phyloP scores from a whole-genome alignment of 805 yeast genomes.

The Sugiyamaella valdiviana region DNA sequence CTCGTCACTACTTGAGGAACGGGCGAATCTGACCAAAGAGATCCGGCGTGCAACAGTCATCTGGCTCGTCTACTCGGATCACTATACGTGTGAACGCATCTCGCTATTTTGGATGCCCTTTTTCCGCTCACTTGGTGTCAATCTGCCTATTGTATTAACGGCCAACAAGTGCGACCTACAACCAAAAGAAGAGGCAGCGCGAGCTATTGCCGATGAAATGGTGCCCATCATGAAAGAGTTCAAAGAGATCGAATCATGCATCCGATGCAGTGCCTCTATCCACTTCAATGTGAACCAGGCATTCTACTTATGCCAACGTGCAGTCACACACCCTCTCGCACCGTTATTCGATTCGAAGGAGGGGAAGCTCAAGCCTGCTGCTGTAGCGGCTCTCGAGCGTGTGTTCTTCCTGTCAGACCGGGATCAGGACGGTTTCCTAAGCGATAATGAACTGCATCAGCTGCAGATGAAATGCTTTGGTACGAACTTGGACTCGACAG shows the following conservation, averaged over 20 bases:
- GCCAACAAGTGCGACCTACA: slow-evolving; percentile 67
- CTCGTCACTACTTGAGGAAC: slow-evolving; percentile 50
- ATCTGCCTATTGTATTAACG: slow-evolving; percentile 84
- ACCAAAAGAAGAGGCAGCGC: slow-evolving; percentile 32
- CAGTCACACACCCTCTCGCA: slow-evolving; percentile 86
- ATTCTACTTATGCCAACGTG: slow-evolving; percentile 86
- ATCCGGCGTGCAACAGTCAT: slow-evolving; percentile 83
- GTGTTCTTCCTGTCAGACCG: slow-evolving; percentile 78
- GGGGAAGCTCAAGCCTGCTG: slow-evolving; percentile 70
- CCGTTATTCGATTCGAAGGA: slow-evolving; percentile 92
- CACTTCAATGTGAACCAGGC: slow-evolving; percentile 84
- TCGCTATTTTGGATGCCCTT: slow-evolving; percentile 92
- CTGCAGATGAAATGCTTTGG: slow-evolving; percentile 74
- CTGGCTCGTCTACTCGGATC: slow-evolving; percentile 91
- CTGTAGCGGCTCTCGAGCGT: slow-evolving; percentile 68
- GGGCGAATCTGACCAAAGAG: slow-evolving; percentile 56
- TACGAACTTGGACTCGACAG: slow-evolving; percentile 41
- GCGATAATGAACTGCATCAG: slow-evolving; percentile 60
- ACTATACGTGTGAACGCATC: slow-evolving; percentile 87
- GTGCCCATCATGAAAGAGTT: slow-evolving; percentile 81
- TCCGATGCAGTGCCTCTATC: slow-evolving; percentile 80
- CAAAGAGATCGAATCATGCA: slow-evolving; percentile 90
- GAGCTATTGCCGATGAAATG: slow-evolving; percentile 69
- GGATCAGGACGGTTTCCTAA: slow-evolving; percentile 82
- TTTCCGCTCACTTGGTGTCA: slow-evolving; percentile 88